Conservation (phyloP, 2,329 filamentous ascomycete genomes). For the Exophiala sp. region DNA sequence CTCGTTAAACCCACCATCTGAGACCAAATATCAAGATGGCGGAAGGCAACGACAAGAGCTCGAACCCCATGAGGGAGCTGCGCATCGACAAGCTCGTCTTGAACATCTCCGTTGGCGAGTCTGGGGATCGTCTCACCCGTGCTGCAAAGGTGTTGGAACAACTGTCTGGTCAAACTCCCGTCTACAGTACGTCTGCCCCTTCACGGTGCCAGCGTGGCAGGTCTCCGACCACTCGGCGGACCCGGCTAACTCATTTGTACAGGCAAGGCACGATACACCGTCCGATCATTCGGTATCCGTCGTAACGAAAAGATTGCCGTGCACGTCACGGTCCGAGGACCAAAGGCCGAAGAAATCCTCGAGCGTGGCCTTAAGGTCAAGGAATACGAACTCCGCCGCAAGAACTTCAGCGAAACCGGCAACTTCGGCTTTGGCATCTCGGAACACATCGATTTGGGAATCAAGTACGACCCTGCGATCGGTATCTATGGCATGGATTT, state of each 20-base stretch:
- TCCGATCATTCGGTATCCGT: constrained; percentile 99
- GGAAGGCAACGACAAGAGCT: constrained; percentile 69
- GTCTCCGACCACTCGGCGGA: background rate
- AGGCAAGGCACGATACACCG: constrained; percentile 99
- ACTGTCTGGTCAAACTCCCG: constrained; percentile 97
- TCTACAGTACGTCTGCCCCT: constrained; percentile 72
- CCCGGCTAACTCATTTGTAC: constrained; percentile 25
- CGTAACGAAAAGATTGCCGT: constrained; percentile 99
- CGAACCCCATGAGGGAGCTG: constrained; percentile 99
- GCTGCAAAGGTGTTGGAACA: constrained; percentile 99
- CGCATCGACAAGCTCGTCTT: constrained; percentile 99
- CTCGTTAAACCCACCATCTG: constrained; percentile 30
- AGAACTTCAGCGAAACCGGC: constrained; percentile 99
- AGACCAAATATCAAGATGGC: constrained; percentile 39
- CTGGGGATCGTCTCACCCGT: constrained; percentile 99
- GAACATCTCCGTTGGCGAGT: constrained; percentile 99
- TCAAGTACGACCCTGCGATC: constrained; percentile 98
- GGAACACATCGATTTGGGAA: constrained; percentile 99
- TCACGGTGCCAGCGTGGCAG: background rate
- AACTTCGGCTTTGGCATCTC: constrained; percentile 99
- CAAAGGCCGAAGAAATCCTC: constrained; percentile 99
- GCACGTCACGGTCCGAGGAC: constrained; percentile 98
- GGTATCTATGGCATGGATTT: constrained; percentile 99
- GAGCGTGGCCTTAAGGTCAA: constrained; percentile 99
- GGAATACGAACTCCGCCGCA: constrained; percentile 99